Evolutionary conservation across 2,329 filamentous ascomycete genomes (phyloP), one percentile per base, ranked within the genome.

Genomic region (Raffaelea arxii): DNA sequence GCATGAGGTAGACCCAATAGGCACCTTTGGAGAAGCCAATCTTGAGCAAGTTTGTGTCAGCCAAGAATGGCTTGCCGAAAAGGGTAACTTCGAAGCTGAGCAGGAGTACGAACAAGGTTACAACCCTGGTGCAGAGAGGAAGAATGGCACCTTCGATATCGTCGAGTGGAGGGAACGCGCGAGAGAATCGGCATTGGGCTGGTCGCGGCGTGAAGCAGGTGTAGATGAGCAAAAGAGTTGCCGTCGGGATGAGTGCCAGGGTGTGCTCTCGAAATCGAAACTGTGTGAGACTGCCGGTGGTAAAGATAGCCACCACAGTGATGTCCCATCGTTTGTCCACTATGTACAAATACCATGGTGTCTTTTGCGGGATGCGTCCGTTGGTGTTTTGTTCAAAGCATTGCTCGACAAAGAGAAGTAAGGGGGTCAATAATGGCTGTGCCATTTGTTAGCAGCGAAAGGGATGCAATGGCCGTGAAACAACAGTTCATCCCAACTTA

Each of bases 171-270:
- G n/a, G n/a, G n/a, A n/a, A n/a, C n/a, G n/a, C n/a, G n/a, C n/a
- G n/a, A n/a, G n/a, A n/a, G n/a, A n/a, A n/a, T n/a, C 12, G 23
- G 43, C 23, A 39, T 32, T n/a, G 23, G 12, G 22, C 6, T 4
- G 23, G 35, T 21, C 35, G n/a, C 43, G 43, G 42, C n/a, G 30
- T 44, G 5, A 44, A 19, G 2, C 19, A 18, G 32, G 10, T 23
- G 36, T 39, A 46, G 18, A 46, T 25, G 19, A 30, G 14, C 37
- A 40, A n/a, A n/a, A 46, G 24, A 3, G 43, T 37, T 14, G 43
- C 32, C 16, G 23, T 19, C 4, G 43, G 43, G 24, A 46, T 18
- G 5, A 40, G 19, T 9, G 36, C 39, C 11, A 14, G 32, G 4
- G 35, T 12, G 10, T 30, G 37, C 16, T 16, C 23, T 11, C 36